Evolutionary conservation across 768 basidiomycete species (phyloP), one percentile per base, ranked within the genome.

Genomic region (Calocera viscosa): DNA sequence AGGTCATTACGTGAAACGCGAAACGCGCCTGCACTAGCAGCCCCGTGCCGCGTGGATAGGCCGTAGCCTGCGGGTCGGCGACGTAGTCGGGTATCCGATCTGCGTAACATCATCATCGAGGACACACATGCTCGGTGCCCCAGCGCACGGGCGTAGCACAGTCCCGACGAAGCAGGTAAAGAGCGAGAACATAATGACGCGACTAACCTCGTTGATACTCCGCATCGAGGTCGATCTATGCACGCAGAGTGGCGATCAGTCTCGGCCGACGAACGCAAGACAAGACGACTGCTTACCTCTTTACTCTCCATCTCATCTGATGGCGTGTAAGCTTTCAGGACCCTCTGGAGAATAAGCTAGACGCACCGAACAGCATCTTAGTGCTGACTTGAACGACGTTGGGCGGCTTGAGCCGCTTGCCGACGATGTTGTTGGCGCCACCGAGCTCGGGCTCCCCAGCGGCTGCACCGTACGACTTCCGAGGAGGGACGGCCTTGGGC

Each of bases 201-300:
- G 8, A 60, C 53, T 26, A 8, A 60, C 53, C 53, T 11, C 53
- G 53, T 60, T 60, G 53, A 60, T 60, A 60, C 30, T 60, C 53
- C 2, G 53, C 53, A 28, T 60, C 30, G 14, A 60, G 53, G 19
- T 60, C 53, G 30, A 60, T 60, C 53, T 60, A 60, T 30, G 19
- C 7, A n/a, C 19, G 24, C 24, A 17, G 30, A 19, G 30, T 26
- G 24, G 5, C 24, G 10, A 28, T 28, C 10, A 60, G 53, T 26
- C 19, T 28, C 14, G 14, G 19, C 24, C 19, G 10, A 60, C 22
- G 2, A n/a, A 26, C 26, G 5, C 22, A 11, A 60, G 5, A 28
- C 43, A 47, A 3, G 24, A 7, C 43, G 24, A 3, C 10, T 32
- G 53, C 53, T 32, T 60, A 60, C 53, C 30, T 60, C 53, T 2